Conservation (phyloP, 108 stramenopile species). For the Skeletonema potamos region DNA sequence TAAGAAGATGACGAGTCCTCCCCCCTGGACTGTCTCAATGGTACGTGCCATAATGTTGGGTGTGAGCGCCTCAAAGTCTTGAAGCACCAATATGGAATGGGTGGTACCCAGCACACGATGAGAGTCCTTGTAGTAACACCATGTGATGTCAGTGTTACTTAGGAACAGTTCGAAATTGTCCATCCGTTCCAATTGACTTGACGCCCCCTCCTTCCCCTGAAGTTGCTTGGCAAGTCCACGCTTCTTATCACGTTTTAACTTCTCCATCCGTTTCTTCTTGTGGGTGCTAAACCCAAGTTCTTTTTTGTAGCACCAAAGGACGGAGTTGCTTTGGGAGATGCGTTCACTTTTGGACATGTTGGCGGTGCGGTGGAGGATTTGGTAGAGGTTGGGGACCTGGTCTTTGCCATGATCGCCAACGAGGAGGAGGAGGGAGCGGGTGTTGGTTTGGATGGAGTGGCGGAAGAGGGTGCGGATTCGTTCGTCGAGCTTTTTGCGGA, state of each 20-base stretch:
- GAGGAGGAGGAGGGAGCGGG: constrained; percentile 91
- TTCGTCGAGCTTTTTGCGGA: constrained; percentile 96
- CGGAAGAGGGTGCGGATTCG: constrained; percentile 94
- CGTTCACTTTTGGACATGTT: constrained; percentile 75
- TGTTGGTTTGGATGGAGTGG: constrained; percentile 73
- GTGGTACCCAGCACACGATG: constrained; percentile 96
- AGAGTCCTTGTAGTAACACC: constrained; percentile 99
- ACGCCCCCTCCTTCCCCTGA: constrained; percentile 31
- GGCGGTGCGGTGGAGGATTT: constrained; percentile 82
- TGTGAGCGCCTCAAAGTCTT: constrained; percentile 99
- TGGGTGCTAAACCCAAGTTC: constrained; percentile 98
- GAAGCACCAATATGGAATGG: constrained; percentile 94
- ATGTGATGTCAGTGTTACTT: constrained; percentile 90
- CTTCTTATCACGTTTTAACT: constrained; percentile 91
- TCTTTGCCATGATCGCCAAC: constrained; percentile 99
- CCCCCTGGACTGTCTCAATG: constrained; percentile 97
- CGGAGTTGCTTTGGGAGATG: constrained; percentile 30
- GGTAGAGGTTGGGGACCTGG: constrained; percentile 97
- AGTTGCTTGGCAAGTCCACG: constrained; percentile 61
- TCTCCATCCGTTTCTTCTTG: constrained; percentile 93
- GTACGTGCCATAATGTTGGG: constrained; percentile 98
- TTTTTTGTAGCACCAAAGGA: constrained; percentile 99
- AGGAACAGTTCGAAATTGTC: constrained; percentile 99
- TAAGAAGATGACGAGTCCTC: constrained; percentile 96
- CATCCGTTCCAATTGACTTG: constrained; percentile 11